These are phyloP conservation scores for Globisporangium polare DNA, from an alignment of 352 stramenopile genomes.

Conservation along the genomic window DNA sequence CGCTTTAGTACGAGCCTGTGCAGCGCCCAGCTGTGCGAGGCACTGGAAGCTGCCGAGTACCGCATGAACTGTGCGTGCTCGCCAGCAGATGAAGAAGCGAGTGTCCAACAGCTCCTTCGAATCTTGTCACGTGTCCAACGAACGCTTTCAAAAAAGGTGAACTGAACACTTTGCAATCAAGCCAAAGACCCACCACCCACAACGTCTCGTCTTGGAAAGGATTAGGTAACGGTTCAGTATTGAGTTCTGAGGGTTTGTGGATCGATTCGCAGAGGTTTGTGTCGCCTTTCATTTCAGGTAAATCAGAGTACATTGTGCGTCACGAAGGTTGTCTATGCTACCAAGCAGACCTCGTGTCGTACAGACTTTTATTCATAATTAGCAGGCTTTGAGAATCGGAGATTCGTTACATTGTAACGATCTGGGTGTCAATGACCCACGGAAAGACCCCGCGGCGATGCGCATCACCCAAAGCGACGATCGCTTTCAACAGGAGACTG, in stretches of 20 bases:
- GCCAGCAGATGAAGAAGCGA: background rate
- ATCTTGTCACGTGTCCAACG: constrained; percentile 13
- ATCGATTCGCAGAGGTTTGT: background rate
- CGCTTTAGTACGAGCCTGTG: background rate
- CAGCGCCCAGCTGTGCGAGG: background rate
- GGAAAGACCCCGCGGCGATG: background rate
- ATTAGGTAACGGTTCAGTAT: constrained; percentile 9
- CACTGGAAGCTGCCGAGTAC: background rate
- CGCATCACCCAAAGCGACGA: background rate
- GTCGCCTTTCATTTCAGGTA: background rate
- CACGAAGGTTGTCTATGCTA: no score
- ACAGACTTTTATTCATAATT: background rate
- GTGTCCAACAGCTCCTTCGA: constrained; percentile 13
- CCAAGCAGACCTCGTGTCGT: background rate
- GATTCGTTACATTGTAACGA: background rate
- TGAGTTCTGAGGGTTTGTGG: background rate
- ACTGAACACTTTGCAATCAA: constrained; percentile 3
- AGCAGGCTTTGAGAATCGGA: background rate
- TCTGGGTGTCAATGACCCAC: background rate
- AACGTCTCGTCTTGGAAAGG: background rate
- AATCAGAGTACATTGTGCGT: no score
- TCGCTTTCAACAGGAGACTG: background rate
- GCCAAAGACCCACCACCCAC: background rate
- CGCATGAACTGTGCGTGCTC: background rate
- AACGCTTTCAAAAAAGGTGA: constrained; percentile 1